A percentile compares a stretch with the other conserved stretches of the same genome.
phyloP scores from a whole-genome alignment of 768 basidiomycete species.

The Mycena vulgaris region DNA sequence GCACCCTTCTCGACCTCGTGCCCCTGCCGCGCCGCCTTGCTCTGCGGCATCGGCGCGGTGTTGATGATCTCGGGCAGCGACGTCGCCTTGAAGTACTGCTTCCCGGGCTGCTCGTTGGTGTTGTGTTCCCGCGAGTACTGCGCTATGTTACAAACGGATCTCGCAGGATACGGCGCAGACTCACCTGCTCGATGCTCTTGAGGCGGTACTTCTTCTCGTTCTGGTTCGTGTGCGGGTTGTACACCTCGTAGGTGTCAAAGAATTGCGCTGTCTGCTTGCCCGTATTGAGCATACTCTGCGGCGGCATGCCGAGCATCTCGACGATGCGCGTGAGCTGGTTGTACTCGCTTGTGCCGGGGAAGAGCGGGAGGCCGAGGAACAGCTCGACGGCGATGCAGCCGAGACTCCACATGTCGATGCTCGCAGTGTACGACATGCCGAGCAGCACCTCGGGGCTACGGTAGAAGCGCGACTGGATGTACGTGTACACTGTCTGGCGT shows the following conservation, averaged over 20 bases:
- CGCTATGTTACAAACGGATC: neutral
- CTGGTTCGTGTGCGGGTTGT: slow-evolving; percentile 75
- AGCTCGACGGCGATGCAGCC: slow-evolving; percentile 99
- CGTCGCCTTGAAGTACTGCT: slow-evolving; percentile 98
- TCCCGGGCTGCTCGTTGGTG: slow-evolving; percentile 96
- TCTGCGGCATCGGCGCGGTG: slow-evolving; percentile 91
- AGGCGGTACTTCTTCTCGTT: slow-evolving; percentile 89
- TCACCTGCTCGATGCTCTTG: slow-evolving; percentile 84
- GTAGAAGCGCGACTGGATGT: slow-evolving; percentile 99
- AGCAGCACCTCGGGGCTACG: slow-evolving; percentile 97
- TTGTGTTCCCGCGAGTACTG: slow-evolving; percentile 96
- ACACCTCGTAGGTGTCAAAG: slow-evolving; percentile 83
- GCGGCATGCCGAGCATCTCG: slow-evolving; percentile 97
- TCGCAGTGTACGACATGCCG: slow-evolving; percentile 92
- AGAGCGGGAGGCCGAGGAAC: slow-evolving; percentile 95
- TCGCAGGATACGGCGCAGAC: neutral
- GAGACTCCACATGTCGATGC: slow-evolving; percentile 99
- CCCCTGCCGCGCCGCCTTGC: slow-evolving; percentile 81
- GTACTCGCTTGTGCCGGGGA: slow-evolving; percentile 99
- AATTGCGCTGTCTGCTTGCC: slow-evolving; percentile 97
- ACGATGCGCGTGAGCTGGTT: slow-evolving; percentile 98
- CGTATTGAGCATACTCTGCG: slow-evolving; percentile 92
- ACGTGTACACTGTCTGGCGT: slow-evolving; percentile 99
- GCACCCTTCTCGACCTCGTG: slow-evolving; percentile 93
- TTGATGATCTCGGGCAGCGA: slow-evolving; percentile 96